A percentile compares a stretch with the other conserved stretches of the same genome.
Conservation (phyloP, 768 basidiomycete genomes). For the Chalciporus chontae region DNA sequence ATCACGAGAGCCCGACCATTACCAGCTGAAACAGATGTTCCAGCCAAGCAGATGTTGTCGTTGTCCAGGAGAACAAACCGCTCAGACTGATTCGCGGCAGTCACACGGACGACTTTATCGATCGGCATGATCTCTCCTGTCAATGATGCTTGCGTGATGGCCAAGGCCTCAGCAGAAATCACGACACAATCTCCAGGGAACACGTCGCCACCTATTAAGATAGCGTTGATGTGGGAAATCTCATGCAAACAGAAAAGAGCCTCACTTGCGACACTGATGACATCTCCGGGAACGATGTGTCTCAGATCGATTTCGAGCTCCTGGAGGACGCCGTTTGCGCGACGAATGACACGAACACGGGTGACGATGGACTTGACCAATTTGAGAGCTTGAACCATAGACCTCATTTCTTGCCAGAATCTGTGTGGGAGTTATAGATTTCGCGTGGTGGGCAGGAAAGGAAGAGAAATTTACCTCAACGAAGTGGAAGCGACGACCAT, state of each 20-base stretch:
- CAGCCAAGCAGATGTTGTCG: constrained; percentile 31
- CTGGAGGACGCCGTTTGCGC: constrained; percentile 14
- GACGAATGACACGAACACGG: constrained; percentile 31
- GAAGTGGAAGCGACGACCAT: constrained; percentile 36
- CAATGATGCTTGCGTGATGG: constrained; percentile 35
- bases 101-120: constrained; percentile 25
- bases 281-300: constrained; percentile 31
- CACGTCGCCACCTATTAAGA: constrained; percentile 30
- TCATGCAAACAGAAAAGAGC: not conserved
- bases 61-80: constrained; percentile 31
- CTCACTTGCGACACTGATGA: constrained; percentile 29
- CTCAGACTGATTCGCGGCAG: constrained; percentile 12
- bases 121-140: constrained; percentile 36
- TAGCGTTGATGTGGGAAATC: not conserved
- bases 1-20: constrained; percentile 31
- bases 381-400: constrained; percentile 33
- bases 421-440: constrained; percentile 2
- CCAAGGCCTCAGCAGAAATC: constrained; percentile 31
- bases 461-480: constrained; percentile 20
- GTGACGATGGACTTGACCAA: constrained; percentile 33
- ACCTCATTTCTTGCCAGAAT: constrained; percentile 34
- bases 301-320: constrained; percentile 31
- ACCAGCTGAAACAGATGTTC: constrained; percentile 33
- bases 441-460: not conserved
- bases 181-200: constrained; percentile 35